A percentile compares a stretch with the other conserved stretches of the same genome.
These are phyloP conservation scores for Brassica napus DNA, from an alignment of 345 rosid genomes.

Conservation along the genomic window Da-Ae NC_063452.1:53528501-53529000, in stretches of 20 bases:
- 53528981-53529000: no score
- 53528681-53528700: conserved; percentile 38
- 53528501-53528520: conserved; percentile 24
- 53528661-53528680: conserved; percentile 39
- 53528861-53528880: no score
- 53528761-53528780: no score
- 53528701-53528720: not conserved
- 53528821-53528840: no score
- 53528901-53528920: no score
- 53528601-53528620: conserved; percentile 12
- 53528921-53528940: no score
- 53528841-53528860: no score
- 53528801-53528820: no score
- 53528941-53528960: no score
- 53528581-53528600: conserved; percentile 3
- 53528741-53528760: not conserved
- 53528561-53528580: not conserved
- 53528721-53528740: not conserved
- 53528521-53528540: conserved; percentile 17
- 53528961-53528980: no score
- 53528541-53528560: conserved; percentile 16
- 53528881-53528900: no score
- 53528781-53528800: no score
- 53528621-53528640: conserved; percentile 7
- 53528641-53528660: not conserved